These are phyloP conservation scores for Paramecium biaurelia DNA, from an alignment of 73 alveolate species.

Conservation along the genomic window DNA sequence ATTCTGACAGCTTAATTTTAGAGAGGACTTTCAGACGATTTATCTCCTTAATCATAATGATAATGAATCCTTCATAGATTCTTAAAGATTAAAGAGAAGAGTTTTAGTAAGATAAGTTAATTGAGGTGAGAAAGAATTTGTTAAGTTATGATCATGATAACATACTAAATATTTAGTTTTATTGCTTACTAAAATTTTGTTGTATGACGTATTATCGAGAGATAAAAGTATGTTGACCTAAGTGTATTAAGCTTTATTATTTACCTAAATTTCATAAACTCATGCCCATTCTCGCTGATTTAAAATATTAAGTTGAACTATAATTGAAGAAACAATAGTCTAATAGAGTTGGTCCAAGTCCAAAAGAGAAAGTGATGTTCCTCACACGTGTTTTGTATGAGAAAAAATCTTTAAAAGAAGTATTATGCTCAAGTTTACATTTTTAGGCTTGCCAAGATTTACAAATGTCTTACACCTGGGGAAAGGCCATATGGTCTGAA, in stretches of 20 bases:
- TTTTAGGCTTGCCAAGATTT: slow-evolving; percentile 46
- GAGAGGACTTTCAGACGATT: background rate
- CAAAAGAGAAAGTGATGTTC: slow-evolving; percentile 48
- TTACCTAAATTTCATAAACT: background rate
- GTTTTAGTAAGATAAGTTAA: background rate
- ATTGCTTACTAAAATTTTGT: background rate
- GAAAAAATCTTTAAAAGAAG: slow-evolving; percentile 31
- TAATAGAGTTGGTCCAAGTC: slow-evolving; percentile 15
- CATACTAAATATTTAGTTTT: background rate
- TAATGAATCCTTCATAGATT: background rate
- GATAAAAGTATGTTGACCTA: background rate
- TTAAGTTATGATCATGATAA: background rate
- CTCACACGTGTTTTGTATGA: slow-evolving; percentile 51
- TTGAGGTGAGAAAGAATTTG: background rate
- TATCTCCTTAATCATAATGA: background rate
- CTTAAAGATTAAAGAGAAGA: background rate
- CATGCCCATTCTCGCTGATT: slow-evolving; percentile 55
- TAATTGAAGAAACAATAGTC: slow-evolving; percentile 20
- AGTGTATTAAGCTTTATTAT: slow-evolving; percentile 19
- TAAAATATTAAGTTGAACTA: slow-evolving; percentile 50
- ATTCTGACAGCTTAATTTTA: background rate
- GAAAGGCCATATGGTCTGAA: slow-evolving; percentile 53
- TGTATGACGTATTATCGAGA: slow-evolving; percentile 17
- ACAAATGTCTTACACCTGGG: slow-evolving; percentile 16
- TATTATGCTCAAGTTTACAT: background rate